Base-by-base conservation (phyloP, 2,329 filamentous ascomycete genomes). In the Aspergillus sp. region DNA sequence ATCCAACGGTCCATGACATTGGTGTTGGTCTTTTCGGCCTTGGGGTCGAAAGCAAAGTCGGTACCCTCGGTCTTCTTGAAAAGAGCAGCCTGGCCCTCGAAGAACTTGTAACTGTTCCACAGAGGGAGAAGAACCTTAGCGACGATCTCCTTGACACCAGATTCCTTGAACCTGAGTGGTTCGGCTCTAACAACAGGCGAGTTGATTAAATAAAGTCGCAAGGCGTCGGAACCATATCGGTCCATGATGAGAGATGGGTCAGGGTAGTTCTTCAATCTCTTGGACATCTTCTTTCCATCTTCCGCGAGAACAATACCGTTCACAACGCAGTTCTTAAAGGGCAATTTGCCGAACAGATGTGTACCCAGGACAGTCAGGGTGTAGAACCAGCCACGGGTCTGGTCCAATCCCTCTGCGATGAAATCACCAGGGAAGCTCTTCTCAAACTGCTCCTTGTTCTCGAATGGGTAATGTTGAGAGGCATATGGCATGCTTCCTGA, bases 1-100 rank as follows among this genome's bases (percentile, higher is more conserved):
- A 97, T 93, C 91, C 91, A 97, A 48, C 85, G 81, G 64, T 97
- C 91, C 86, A 97, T 95, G 46, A 96, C 89, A 57, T 96, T 97
- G 44, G 79, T 83, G 66, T 93, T 91, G 8, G 77, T 82, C 47
- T 82, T 78, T 66, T 88, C 86, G 48, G 85, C 81, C 48, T 79
- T 76, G 3, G 88, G 85, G 58, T 94, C 83, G 66, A 90, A 95
- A 42, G 81, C 67, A 60, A 85, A 96, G 53, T 93, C 82, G 26
- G 88, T 74, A 38, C 81, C 76, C 47, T 87, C 83, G 13, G 87
- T 79, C 77, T 96, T 96, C 76, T 95, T 94, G 51, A 94, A 72
- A 7, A 96, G 76, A 31, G 82, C 75, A 7, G 90, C 87, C 67
- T 96, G 91, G 33, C 88, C 89, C 50, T 90, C 87, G 53, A 96